phyloP scores from a whole-genome alignment of 495 filamentous ascomycete species.

The Aspergillus leporis region DNA sequence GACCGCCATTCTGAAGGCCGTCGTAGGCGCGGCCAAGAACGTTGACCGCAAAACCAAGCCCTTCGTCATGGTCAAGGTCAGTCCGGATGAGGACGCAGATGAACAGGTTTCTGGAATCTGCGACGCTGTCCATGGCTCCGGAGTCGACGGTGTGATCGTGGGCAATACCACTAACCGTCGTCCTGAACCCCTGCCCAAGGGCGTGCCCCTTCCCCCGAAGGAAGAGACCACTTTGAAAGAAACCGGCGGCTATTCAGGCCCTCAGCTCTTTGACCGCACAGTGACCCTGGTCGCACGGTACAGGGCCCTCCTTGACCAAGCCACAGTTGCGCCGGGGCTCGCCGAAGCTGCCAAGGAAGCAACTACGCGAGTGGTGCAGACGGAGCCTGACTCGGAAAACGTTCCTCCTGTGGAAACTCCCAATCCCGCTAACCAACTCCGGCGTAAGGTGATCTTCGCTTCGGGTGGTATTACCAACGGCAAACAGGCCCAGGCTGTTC shows the following conservation, averaged over 20 bases:
- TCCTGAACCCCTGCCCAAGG: constrained; percentile 63
- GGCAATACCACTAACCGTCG: constrained; percentile 92
- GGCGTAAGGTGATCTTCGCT: constrained; percentile 84
- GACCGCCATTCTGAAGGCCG: constrained; percentile 74
- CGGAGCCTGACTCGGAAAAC: constrained; percentile 21
- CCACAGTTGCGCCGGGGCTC: constrained; percentile 23
- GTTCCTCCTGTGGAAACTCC: constrained; percentile 16
- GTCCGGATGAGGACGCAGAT: constrained; percentile 86
- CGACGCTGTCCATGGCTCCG: constrained; percentile 76
- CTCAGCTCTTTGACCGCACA: constrained; percentile 78
- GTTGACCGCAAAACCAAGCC: constrained; percentile 72
- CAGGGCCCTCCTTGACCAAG: constrained; percentile 66
- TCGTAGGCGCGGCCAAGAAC: constrained; percentile 72
- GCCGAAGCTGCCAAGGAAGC: constrained; percentile 15
- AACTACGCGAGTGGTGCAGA: constrained; percentile 7
- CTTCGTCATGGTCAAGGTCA: constrained; percentile 94
- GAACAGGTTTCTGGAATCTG: constrained; percentile 84
- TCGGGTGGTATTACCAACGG: constrained; percentile 88
- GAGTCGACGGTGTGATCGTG: constrained; percentile 94
- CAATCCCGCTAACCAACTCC: constrained; percentile 22
- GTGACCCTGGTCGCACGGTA: constrained; percentile 76
- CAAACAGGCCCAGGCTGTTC: constrained; percentile 70
- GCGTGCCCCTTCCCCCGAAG: constrained; percentile 59
- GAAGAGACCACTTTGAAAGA: constrained; percentile 71
- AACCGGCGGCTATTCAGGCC: constrained; percentile 87